Evolutionary conservation across 257 asterid species (phyloP).

Genomic region (Lantana camara): DNA sequence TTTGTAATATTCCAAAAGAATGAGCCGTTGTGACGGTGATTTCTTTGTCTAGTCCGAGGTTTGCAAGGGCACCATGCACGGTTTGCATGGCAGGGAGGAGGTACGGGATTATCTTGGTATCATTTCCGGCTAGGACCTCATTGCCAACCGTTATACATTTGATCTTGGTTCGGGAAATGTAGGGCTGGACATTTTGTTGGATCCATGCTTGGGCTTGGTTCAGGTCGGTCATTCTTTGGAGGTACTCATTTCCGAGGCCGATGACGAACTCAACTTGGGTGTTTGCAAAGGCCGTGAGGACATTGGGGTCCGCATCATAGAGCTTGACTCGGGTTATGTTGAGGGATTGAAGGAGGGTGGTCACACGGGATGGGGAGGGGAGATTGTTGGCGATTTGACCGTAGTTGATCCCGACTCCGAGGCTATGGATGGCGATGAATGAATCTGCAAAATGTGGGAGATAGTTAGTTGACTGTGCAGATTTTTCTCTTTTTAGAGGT

Average conservation of each 20-base stretch:
- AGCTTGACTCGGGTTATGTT: slow-evolving; percentile 66
- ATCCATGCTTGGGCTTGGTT: slow-evolving; percentile 74
- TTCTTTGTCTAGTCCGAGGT: slow-evolving; percentile 50
- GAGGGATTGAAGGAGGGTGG: slow-evolving; percentile 59
- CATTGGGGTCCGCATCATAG: slow-evolving; percentile 81
- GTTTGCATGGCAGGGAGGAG: slow-evolving; percentile 84
- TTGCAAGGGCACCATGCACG: slow-evolving; percentile 44
- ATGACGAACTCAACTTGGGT: slow-evolving; percentile 65
- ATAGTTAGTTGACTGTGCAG: not conserved
- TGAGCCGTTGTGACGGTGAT: slow-evolving; percentile 79
- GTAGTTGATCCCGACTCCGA: slow-evolving; percentile 81
- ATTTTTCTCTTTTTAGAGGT: not conserved
- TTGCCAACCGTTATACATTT: slow-evolving; percentile 79
- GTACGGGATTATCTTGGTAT: slow-evolving; percentile 38
- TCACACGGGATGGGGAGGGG: slow-evolving; percentile 75
- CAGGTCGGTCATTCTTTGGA: slow-evolving; percentile 63
- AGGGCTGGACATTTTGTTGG: slow-evolving; percentile 67
- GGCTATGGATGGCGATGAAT: slow-evolving; percentile 23
- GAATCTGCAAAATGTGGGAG: slow-evolving; percentile 36
- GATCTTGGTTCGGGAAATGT: slow-evolving; percentile 64
- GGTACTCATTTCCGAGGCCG: slow-evolving; percentile 73
- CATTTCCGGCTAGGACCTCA: slow-evolving; percentile 68
- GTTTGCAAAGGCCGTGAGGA: slow-evolving; percentile 66
- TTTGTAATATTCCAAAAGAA: slow-evolving; percentile 45
- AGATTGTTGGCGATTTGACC: slow-evolving; percentile 90